Evolutionary conservation across 768 basidiomycete genomes (phyloP), one percentile per base, ranked within the genome.

Genomic region (Myochromella boudieri): DNA sequence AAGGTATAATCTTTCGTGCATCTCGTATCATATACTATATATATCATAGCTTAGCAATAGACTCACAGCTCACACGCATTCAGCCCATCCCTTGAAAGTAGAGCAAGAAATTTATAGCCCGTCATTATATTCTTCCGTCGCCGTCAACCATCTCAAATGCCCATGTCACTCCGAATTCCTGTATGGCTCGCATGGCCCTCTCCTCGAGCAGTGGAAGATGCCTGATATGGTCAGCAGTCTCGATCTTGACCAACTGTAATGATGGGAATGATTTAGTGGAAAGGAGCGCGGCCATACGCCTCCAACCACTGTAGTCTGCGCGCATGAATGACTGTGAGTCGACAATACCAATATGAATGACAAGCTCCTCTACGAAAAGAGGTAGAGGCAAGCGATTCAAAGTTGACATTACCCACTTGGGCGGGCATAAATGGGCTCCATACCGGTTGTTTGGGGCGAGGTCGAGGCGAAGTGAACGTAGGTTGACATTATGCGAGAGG

Each of bases 401-500:
- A 12, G 48, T 49, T 18, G 48, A 44, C 17, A 49, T 22, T 12
- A 49, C 42, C 36, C 48, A 49, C 10, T 38, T 43, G 2, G 48
- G 48, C 9, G 48, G 48, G 22, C 48, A 49, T 17, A 34, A 34
- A n/a, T 26, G 43, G 28, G 34, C 21, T 22, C 22, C 22, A 24
- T 49, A 44, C 11, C 42, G 48, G 10, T 24, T 29, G 31, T 49
- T 22, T 6, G 48, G 48, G 4, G 48, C 37, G 24, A 49, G 48
- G 17, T 39, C 32, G 36, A 49, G 48, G 8, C 37, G 48, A 34
- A 49, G 22, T 9, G 42, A 37, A 25, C 42, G 48, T 3, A 49
- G 34, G 37, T 44, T 37, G 7, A 18, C 7, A 24, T 44, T 44
- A 24, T 9, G 26, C 5, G 9, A n/a, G 6, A 49, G 29, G 18